Base-by-base conservation (phyloP, 1,284 basidiomycete species). In the Irpex rosettiformis region DNA sequence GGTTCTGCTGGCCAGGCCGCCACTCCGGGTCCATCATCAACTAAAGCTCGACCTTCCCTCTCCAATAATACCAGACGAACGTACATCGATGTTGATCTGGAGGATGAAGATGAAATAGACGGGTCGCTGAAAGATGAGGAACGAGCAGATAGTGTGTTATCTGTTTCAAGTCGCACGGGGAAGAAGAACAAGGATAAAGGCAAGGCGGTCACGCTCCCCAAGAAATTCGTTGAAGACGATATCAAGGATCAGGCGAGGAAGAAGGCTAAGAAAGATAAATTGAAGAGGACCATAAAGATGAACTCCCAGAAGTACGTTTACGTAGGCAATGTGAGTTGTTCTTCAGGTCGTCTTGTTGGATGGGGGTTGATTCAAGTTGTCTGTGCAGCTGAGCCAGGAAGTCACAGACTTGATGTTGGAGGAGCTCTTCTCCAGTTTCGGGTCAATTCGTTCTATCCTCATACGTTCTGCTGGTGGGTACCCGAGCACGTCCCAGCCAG, bases 311-410 rank as follows among this genome's bases (percentile, higher is more conserved):
- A 49, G 40, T 73, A 73, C 59, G 73, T 83, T 21, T 87, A 75
- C 65, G 81, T 86, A 25, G 86, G 86, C 40, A 87, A 87, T 66
- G 86, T 88, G 63, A 62, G 82, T n/a, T n/a, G n/a, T n/a, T 63
- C 43, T n/a, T 7, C 43, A 6, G 8, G 13, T 13, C n/a, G n/a
- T 47, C 21, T 8, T 5, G 21, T 3, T 29, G 45, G 4, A 11
- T 24, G 25, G 11, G 10, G 22, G 24, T 27, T 27, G 24, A 55
- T 30, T 54, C 55, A 52, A 59, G 8, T 21, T 52, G 40, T n/a
- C n/a, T 45, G n/a, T 54, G 22, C 18, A 74, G 73, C 61, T 77
- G 28, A 62, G 69, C 49, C 69, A 71, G 1, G 62, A 65, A 0
- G 68, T 79, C 55, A 76, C 73, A 4, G 70, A 75, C 55, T 60